Evolutionary conservation across 2,329 filamentous ascomycete genomes (phyloP).

Genomic region (Fusarium foetens): DNA sequence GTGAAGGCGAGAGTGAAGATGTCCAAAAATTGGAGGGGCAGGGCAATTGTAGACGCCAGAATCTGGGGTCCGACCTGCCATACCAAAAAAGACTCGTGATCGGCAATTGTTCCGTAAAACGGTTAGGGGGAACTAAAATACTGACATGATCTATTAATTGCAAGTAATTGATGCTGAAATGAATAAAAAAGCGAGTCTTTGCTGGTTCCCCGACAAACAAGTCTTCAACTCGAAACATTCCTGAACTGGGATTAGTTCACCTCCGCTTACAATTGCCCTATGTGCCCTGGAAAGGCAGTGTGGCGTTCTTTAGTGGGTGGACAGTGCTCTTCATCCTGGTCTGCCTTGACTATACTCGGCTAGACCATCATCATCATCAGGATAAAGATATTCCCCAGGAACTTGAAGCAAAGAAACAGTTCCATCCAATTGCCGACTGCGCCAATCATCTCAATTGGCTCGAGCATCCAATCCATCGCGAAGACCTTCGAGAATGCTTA

Average conservation of each 20-base stretch:
- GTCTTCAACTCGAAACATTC: neutral
- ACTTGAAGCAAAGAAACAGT: neutral
- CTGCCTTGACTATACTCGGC: neutral
- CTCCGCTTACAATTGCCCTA: slow-evolving; percentile 15
- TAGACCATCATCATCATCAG: neutral
- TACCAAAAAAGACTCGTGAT: neutral
- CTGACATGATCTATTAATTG: neutral
- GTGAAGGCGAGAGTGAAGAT: neutral
- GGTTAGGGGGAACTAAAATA: neutral
- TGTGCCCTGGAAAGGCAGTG: neutral
- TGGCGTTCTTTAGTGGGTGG: neutral
- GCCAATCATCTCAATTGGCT: neutral
- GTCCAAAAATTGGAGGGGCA: slow-evolving; percentile 2
- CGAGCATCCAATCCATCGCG: neutral
- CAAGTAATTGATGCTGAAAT: neutral
- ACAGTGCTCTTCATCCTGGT: neutral
- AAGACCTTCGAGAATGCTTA: slow-evolving; percentile 38
- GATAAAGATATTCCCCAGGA: neutral
- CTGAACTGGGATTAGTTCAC: slow-evolving; percentile 1
- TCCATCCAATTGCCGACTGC: neutral
- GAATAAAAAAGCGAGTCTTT: neutral
- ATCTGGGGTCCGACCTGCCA: neutral
- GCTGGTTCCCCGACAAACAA: neutral
- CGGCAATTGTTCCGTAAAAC: neutral
- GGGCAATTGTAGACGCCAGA: slow-evolving; percentile 15